Base-by-base conservation (phyloP, 768 basidiomycete genomes). In the Trametes elegans region DNA sequence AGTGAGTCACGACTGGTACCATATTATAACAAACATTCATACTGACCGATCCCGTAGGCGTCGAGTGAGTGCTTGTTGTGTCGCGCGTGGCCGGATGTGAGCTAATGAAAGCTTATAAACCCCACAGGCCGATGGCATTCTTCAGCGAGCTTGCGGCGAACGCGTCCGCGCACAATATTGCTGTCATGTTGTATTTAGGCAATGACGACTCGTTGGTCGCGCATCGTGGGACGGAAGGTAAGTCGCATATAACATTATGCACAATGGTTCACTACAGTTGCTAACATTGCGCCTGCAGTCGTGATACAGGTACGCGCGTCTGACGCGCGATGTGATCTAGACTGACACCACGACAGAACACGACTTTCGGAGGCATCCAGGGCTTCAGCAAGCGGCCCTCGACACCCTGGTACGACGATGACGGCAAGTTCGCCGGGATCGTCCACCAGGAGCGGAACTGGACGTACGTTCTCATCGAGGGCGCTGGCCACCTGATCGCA, bases 331-430 rank as follows among this genome's bases (percentile, higher is more conserved):
- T n/a, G n/a, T n/a, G n/a, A n/a, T n/a, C n/a, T n/a, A n/a, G n/a
- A n/a, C n/a, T n/a, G n/a, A n/a, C n/a, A n/a, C n/a, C n/a, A n/a
- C n/a, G n/a, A 7, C 40, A 89, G 82, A 90, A 90, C 63, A 86
- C 85, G 31, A 87, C 88, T 0, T 90, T 88, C 59, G 87, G 85
- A 27, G 87, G 85, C 13, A 81, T 83, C 31, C 85, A 81, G 67
- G 88, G 88, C 3, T 90, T 90, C 67, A 81, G 79, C 38, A 76
- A 78, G 57, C 88, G n/a, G n/a, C n/a, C 88, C 0, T 77, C 83
- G 2, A 88, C 88, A 0, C 79, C 82, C 1, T 90, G 86, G 85
- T 72, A 70, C 51, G 80, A 82, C 47, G 84, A 87, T 52, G 64
- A 67, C 1, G 81, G 81, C 18, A 71, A 80, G 49, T 77, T 81